Conservation (phyloP, 78 protist genomes). For the Chrysochromulina tobinii region DNA sequence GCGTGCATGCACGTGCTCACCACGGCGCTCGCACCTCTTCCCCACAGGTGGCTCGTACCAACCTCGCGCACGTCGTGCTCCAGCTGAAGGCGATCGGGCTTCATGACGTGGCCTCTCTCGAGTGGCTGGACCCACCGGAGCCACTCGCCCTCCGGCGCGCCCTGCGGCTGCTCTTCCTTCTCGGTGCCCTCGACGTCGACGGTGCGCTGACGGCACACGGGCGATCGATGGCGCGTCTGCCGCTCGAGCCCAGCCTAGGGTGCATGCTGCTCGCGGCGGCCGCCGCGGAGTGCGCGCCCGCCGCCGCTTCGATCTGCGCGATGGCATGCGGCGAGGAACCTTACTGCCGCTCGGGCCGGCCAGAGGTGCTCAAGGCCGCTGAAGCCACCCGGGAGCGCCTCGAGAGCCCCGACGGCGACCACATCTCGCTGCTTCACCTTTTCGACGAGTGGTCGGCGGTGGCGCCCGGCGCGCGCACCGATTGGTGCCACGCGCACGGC, state of each 20-base stretch:
- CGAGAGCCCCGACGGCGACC: conserved; percentile 32
- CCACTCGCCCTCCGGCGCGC: not conserved
- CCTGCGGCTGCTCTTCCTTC: not conserved
- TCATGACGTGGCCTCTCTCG: conserved; percentile 7
- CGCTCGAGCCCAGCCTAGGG: not conserved
- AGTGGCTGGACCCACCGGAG: conserved; percentile 57
- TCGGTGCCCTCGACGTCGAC: not conserved
- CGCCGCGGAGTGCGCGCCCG: not conserved
- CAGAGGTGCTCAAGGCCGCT: not conserved
- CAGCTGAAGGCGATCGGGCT: conserved; percentile 65
- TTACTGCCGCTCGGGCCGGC: not conserved
- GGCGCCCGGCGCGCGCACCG: not conserved
- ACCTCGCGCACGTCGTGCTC: conserved; percentile 57
- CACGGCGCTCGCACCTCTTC: no score
- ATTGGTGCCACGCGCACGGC: not conserved
- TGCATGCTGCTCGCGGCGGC: not conserved
- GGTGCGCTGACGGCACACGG: not conserved
- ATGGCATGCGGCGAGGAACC: not conserved
- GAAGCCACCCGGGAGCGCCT: not conserved
- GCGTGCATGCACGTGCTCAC: not conserved
- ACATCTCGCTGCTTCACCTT: not conserved
- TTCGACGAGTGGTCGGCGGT: not conserved
- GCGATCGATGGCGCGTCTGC: not conserved
- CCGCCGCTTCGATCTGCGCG: not conserved
- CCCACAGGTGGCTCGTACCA: conserved; percentile 55